phyloP scores from a whole-genome alignment of 2,329 filamentous ascomycete species.

The Talaromyces piceae region DNA sequence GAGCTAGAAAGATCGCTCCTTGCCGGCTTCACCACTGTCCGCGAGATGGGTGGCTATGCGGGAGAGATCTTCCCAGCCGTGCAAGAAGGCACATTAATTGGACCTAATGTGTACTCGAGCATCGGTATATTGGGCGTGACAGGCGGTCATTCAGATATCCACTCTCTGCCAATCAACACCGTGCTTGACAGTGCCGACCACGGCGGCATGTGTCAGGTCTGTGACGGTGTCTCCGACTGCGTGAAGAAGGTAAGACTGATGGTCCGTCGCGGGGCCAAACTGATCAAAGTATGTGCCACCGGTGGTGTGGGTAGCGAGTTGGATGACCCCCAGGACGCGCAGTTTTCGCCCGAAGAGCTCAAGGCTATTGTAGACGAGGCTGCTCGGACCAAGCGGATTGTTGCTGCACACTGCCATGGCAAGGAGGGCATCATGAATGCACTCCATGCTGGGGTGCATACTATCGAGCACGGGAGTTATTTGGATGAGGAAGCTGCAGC shows the following conservation, averaged over 20 bases:
- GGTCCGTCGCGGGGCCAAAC: conserved; percentile 40
- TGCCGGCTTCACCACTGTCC: conserved; percentile 45
- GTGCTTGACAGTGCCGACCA: conserved; percentile 26
- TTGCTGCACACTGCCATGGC: conserved; percentile 41
- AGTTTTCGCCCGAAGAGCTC: conserved; percentile 41
- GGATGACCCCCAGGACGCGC: conserved; percentile 38
- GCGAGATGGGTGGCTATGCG: conserved; percentile 44
- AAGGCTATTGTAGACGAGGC: conserved; percentile 40
- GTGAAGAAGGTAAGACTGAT: conserved; percentile 36
- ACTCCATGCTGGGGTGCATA: conserved; percentile 38
- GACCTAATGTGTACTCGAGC: conserved; percentile 45
- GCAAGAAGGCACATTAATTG: conserved; percentile 38
- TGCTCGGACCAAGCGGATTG: conserved; percentile 30
- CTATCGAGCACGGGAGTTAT: conserved; percentile 45
- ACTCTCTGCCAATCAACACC: conserved; percentile 29
- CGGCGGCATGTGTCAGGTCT: conserved; percentile 29
- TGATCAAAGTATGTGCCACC: conserved; percentile 43
- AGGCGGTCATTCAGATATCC: conserved; percentile 44
- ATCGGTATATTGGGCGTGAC: conserved; percentile 41
- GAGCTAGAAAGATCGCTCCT: conserved; percentile 38
- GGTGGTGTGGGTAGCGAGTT: conserved; percentile 40
- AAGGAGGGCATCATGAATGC: conserved; percentile 43
- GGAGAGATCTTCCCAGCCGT: conserved; percentile 39
- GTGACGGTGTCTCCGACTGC: conserved; percentile 43
- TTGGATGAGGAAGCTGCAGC: conserved; percentile 40